These are phyloP conservation scores for Malus hybrid DNA, from an alignment of 331 rosid genomes.

Conservation along the genomic window DNA sequence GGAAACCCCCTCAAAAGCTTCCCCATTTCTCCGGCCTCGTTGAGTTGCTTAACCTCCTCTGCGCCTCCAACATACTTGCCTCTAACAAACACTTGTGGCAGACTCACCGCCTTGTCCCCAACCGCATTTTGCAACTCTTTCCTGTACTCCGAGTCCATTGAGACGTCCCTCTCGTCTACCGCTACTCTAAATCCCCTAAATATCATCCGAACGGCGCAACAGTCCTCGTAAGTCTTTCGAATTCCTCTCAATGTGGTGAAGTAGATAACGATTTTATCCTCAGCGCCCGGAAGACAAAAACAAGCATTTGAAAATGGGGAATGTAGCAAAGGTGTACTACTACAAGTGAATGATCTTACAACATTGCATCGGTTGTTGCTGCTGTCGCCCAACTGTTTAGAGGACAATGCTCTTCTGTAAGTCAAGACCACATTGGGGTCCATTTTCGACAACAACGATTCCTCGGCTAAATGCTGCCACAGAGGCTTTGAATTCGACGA, in stretches of 20 bases:
- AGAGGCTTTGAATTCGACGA: conserved; percentile 48
- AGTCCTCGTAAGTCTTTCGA: conserved; percentile 73
- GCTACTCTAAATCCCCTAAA: conserved; percentile 56
- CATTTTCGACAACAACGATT: conserved; percentile 62
- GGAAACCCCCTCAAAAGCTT: conserved; percentile 53
- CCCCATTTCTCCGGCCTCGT: conserved; percentile 61
- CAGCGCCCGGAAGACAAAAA: conserved; percentile 31
- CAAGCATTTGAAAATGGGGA: conserved; percentile 14
- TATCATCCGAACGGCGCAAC: conserved; percentile 58
- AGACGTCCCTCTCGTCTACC: conserved; percentile 73
- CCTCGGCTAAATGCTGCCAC: conserved; percentile 83
- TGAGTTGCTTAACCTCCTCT: conserved; percentile 54
- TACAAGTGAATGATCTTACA: conserved; percentile 45
- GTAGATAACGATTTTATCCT: conserved; percentile 61
- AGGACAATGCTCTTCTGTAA: conserved; percentile 67
- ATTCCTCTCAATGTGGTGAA: conserved; percentile 82
- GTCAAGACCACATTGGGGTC: conserved; percentile 69
- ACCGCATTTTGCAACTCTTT: conserved; percentile 49
- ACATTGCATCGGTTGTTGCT: conserved; percentile 6
- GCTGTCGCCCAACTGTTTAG: conserved; percentile 36
- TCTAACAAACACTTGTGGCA: conserved; percentile 71
- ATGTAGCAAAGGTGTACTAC: conserved; percentile 25
- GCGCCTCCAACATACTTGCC: conserved; percentile 67
- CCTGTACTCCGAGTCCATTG: conserved; percentile 77
- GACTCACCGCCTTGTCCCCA: conserved; percentile 32